Base-by-base conservation (phyloP, 2,329 filamentous ascomycete species). In the Allantophomopsis lycopodina region DNA sequence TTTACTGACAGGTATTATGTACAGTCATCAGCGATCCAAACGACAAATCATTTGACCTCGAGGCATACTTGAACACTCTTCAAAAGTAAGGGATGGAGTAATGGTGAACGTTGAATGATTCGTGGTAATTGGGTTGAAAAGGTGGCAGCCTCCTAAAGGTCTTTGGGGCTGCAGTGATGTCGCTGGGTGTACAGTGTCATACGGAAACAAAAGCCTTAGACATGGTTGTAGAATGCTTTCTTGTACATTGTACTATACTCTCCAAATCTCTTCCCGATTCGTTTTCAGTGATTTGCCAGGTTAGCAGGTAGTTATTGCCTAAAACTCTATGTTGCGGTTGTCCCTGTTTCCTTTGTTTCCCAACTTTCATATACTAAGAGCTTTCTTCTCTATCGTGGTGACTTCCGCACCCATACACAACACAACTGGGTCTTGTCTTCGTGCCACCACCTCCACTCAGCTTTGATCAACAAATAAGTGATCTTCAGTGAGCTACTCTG, bases 41-140 rank as follows among this genome's bases (percentile, higher is more conserved):
- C 57, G 78, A 91, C 67, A 78, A 87, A 57, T 85, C 87, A 57
- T 96, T 96, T 67, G 88, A 98, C 60, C 71, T 96, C 52, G 89
- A 96, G 70, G 79, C 83, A 52, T 85, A 76, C 62, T 65, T 94
- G 61, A 73, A 76, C 55, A 69, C 74, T 53, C 64, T 86, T 52
- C 61, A 62, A 38, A 66, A 68, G 50, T 55, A 60, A 38, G 66
- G 68, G 50, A 55, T 50, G 39, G 46, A 50, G 38, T 53, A 54
- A 43, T 42, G 13, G 15, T 20, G 16, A 36, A 18, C 23, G 35
- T 20, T 5, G 35, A 12, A 34, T 34, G n/a, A 17, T 34, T 34
- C 12, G 32, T 30, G 34, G 38, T 32, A 36, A 40, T 32, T 17
- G 21, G 38, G 35, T 40, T 23, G 38, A 40, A 35, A 33, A 40